Conservation (phyloP, 371 early-diverging fungal species). For the Gilbertella persicaria region DNA sequence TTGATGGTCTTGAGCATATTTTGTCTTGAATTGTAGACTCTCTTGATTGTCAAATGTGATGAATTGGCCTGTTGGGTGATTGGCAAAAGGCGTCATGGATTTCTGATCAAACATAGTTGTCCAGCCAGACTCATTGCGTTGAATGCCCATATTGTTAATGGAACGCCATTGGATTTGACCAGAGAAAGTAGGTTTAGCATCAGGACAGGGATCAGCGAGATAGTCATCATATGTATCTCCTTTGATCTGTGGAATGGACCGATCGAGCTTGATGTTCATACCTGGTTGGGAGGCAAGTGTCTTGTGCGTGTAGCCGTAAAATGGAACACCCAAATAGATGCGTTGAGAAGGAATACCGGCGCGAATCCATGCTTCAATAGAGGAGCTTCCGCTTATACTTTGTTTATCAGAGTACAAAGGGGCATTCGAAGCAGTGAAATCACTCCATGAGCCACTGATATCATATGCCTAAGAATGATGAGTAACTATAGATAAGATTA, state of each 20-base stretch:
- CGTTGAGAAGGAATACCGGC: slow-evolving; percentile 64
- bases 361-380: slow-evolving; percentile 53
- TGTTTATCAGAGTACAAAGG: too few species aligned
- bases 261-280: slow-evolving; percentile 12
- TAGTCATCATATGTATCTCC: slow-evolving; percentile 23
- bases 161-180: slow-evolving; percentile 68
- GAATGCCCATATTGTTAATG: slow-evolving; percentile 58
- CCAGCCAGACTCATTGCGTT: slow-evolving; percentile 55
- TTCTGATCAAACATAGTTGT: slow-evolving; percentile 58
- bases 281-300: slow-evolving; percentile 19
- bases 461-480: slow-evolving; percentile 37
- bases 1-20: slow-evolving; percentile 43
- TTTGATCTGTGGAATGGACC: slow-evolving; percentile 13
- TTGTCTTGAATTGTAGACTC: slow-evolving; percentile 52
- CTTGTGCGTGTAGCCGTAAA: slow-evolving; percentile 65
- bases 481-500: slow-evolving; percentile 7
- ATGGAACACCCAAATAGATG: slow-evolving; percentile 60
- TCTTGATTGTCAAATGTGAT: slow-evolving; percentile 62
- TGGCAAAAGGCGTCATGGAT: slow-evolving; percentile 65
- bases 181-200: slow-evolving; percentile 35
- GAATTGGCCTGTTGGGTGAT: slow-evolving; percentile 42
- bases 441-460: slow-evolving; percentile 57
- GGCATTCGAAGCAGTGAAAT: slow-evolving; percentile 62
- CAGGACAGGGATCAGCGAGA: slow-evolving; percentile 15
- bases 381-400: slow-evolving; percentile 32